Evolutionary conservation across 768 basidiomycete genomes (phyloP), one percentile per base, ranked within the genome.

Genomic region (Leccinum disarticulatum): DNA sequence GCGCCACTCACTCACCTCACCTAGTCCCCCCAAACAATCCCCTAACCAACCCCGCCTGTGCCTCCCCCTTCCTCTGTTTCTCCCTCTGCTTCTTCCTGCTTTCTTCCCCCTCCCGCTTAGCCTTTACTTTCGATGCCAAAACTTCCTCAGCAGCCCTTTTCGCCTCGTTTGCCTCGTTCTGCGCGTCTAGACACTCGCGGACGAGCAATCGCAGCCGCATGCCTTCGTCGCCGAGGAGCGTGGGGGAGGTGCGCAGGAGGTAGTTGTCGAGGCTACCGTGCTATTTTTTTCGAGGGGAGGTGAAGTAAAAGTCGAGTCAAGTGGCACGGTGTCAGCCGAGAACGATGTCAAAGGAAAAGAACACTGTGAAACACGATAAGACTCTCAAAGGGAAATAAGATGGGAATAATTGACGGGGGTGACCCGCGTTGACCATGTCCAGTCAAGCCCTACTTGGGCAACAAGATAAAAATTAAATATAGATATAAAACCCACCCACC

Each of bases 211-310:
- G 79, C 28, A 88, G 65, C 30, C 77, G 76, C 76, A 78, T 78
- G 6, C 78, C 77, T 57, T 79, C 76, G 6, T 70, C 65, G 10
- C 78, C 76, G 1, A 78, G 71, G 17, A 75, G 65, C 28, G 71
- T 60, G 2, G 77, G 73, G n/a, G 75, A 72, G 1, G 80, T 81
- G 11, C 77, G 79, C 50, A 81, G 74, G 17, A 91, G 76, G 68
- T 91, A 91, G 43, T 83, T 81, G 67, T 91, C 90, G 31, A 91
- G 70, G 8, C 87, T 86, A n/a, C 87, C 87, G 62, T 86, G 77
- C 87, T 88, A 0, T 43, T 43, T 8, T 43, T n/a, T n/a, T n/a
- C n/a, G 19, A 3, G 43, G 2, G 8, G 3, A 0, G 14, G 36
- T 38, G 15, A 17, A 38, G 15, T 38, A 17, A 3, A 43, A 19